phyloP scores from a whole-genome alignment of 805 yeast species.

The Blastobotrys parvus region DNA sequence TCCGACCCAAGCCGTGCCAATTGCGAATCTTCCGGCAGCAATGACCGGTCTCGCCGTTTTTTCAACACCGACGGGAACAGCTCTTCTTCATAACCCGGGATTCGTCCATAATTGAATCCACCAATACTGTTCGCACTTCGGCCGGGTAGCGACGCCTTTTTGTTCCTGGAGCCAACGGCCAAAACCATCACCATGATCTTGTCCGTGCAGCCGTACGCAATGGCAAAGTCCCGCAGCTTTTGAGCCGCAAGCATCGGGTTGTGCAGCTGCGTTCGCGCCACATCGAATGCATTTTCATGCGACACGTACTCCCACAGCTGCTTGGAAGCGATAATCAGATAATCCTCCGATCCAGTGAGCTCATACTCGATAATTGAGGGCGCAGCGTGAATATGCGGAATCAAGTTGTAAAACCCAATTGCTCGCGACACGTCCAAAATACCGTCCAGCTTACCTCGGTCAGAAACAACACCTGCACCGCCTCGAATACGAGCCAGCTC shows the following conservation, averaged over 20 bases:
- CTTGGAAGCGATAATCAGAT: constrained; percentile 74
- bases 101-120: constrained; percentile 4
- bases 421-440: constrained; percentile 79
- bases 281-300: constrained; percentile 81
- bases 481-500: constrained; percentile 71
- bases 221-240: constrained; percentile 85
- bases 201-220: constrained; percentile 80
- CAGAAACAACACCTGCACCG: constrained; percentile 84
- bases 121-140: constrained; percentile 8
- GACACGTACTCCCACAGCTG: constrained; percentile 81
- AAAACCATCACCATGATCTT: constrained; percentile 76
- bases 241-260: constrained; percentile 91
- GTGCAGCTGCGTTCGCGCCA: constrained; percentile 63
- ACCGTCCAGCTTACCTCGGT: constrained; percentile 79
- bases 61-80: constrained; percentile 25
- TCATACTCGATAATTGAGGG: constrained; percentile 65
- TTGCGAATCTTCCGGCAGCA: constrained; percentile 61
- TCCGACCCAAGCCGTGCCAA: constrained; percentile 74
- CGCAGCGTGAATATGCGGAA: constrained; percentile 84
- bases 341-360: constrained; percentile 66
- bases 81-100: constrained; percentile 24
- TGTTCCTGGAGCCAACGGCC: constrained; percentile 33
- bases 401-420: constrained; percentile 76
- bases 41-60: constrained; percentile 43
- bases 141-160: constrained; percentile 5